A percentile compares a stretch with the other conserved stretches of the same genome.
phyloP scores from a whole-genome alignment of 768 basidiomycete genomes.

The Chiua virens region DNA sequence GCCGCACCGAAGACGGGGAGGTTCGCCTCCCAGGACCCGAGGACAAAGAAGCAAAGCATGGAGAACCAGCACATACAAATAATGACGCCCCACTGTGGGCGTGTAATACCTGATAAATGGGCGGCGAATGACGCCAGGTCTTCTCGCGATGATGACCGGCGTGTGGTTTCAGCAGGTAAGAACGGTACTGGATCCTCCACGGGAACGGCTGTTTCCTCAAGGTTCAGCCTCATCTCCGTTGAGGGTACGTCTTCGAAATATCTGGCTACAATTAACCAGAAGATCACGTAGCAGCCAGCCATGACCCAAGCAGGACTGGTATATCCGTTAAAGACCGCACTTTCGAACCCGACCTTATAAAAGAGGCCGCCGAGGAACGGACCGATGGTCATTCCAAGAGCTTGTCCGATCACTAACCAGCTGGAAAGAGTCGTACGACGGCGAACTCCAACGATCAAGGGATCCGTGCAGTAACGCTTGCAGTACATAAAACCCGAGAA shows the following conservation, averaged over 20 bases:
- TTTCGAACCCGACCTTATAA: conserved; percentile 59
- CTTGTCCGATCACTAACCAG: conserved; percentile 64
- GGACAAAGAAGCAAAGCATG: conserved; percentile 69
- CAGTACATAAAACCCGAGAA: conserved; percentile 68
- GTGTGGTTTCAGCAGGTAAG: not conserved
- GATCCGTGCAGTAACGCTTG: conserved; percentile 68
- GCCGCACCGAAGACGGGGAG: conserved; percentile 58
- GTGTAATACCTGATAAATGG: conserved; percentile 19
- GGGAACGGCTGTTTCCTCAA: conserved; percentile 6
- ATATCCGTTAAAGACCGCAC: conserved; percentile 61
- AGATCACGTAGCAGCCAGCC: conserved; percentile 51
- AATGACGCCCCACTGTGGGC: conserved; percentile 51
- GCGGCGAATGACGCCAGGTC: conserved; percentile 1
- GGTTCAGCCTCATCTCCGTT: conserved; percentile 7
- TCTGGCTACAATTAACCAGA: conserved; percentile 42
- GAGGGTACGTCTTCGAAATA: conserved; percentile 43
- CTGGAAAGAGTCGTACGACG: conserved; percentile 61
- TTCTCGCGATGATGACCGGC: not conserved
- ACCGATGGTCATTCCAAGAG: conserved; percentile 58
- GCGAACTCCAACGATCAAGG: conserved; percentile 62
- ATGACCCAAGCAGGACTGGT: conserved; percentile 69
- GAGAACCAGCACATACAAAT: conserved; percentile 70
- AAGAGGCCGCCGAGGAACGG: conserved; percentile 64
- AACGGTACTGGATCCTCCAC: not conserved
- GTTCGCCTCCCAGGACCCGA: conserved; percentile 69